Conservation (phyloP, 345 rosid species). For the Alliaria petiolata region DNA sequence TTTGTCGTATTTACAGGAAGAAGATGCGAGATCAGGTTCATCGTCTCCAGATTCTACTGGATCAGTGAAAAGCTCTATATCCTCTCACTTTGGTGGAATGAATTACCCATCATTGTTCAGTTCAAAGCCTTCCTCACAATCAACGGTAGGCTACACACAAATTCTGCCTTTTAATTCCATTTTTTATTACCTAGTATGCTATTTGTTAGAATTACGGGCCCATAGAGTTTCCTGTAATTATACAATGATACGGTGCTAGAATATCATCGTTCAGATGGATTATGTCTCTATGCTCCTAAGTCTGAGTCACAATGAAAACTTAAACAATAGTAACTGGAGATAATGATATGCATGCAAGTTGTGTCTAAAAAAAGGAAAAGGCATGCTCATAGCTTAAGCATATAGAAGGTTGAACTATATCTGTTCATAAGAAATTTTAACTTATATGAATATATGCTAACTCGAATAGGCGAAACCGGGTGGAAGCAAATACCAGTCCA, state of each 20-base stretch:
- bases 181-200: slow-evolving; percentile 1
- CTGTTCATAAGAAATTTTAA: not conserved
- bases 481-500: slow-evolving; percentile 54
- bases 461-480: slow-evolving; percentile 55
- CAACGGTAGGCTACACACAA: slow-evolving; percentile 45
- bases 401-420: no score
- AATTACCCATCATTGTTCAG: slow-evolving; percentile 93
- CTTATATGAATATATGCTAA: not conserved
- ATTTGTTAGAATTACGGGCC: not conserved
- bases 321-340: no score
- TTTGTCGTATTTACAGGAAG: slow-evolving; percentile 57
- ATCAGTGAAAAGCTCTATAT: slow-evolving; percentile 94
- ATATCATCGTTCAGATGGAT: not conserved
- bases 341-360: no score
- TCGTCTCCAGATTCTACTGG: slow-evolving; percentile 96
- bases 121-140: slow-evolving; percentile 73
- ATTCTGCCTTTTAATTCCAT: not conserved
- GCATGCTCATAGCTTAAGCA: no score
- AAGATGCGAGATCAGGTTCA: slow-evolving; percentile 90
- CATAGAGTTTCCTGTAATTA: not conserved
- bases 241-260: not conserved
- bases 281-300: not conserved
- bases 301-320: not conserved
- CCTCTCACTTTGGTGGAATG: slow-evolving; percentile 99
- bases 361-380: no score